Evolutionary conservation across 306 rosid genomes (phyloP), one percentile per base, ranked within the genome.

Genomic region (Quercus parvula): DNA sequence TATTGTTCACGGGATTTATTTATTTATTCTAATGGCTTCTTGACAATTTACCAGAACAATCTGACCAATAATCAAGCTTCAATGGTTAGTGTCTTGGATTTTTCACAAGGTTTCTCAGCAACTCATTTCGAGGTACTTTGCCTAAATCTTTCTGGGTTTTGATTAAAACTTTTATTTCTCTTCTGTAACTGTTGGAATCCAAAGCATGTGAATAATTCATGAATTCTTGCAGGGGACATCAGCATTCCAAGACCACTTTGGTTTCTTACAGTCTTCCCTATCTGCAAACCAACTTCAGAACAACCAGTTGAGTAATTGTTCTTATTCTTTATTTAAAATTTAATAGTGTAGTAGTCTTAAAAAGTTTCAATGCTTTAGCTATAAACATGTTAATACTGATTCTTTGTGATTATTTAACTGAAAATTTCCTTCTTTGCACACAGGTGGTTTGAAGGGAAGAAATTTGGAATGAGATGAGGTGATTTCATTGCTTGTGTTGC

Each of bases 91-190:
- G 83, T 78, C 81, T 38, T 86, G 56, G 94, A 90, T 44, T 89
- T 77, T 78, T 95, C 97, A 67, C 96, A 93, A 86, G 97, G 95
- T 75, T 90, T 86, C 75, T 91, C 98, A 46, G 88, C 97, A n/a
- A 96, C 85, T 70, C 87, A 91, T 73, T 88, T 88, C 85, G 82
- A 89, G 96, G 99, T 95, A 86, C 70, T 79, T 75, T 61, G 54
- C 13, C 55, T 52, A 54, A 33, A 33, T 54, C 15, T 25, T 12
- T 79, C 19, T 5, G 56, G 9, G 61, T 78, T 46, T 49, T 66
- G 8, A 12, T 79, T 67, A 52, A 25, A 51, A 63, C 3, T 71
- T 71, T 27, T 33, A 67, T n/a, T 76, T 38, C 41, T 41, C 59
- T 20, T 31, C 12, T 5, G 1, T 41, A 44, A 27, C 62, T 22